Base-by-base conservation (phyloP, 257 asterid genomes). In the Coffea canephora region DNA sequence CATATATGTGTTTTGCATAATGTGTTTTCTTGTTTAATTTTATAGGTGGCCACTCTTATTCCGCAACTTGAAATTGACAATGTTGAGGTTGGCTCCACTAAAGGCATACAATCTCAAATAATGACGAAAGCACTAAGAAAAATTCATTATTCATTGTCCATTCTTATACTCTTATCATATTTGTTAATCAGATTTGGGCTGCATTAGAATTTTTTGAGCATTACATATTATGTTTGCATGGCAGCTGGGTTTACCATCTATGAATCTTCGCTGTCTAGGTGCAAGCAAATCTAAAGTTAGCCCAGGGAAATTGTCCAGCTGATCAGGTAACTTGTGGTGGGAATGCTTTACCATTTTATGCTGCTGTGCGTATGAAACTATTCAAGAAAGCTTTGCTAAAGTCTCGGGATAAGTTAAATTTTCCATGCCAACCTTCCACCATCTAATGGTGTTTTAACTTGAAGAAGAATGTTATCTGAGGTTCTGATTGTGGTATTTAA, bases 11-110 rank as follows among this genome's bases (percentile, higher is more conserved):
- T 41, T 46, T 39, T 64, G 69, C 68, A 3, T 83, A 31, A 34
- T 82, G 61, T 71, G 81, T 54, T 79, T 71, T 45, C 81, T 34
- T 84, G 76, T 74, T 52, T 59, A n/a, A 12, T 75, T 75, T 86
- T 85, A 81, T 89, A 93, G 98, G 99, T 95, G n/a, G 99, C 99
- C 76, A 98, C 99, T 77, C 97, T 96, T 80, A 86, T 91, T 85
- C 98, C 98, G 78, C 97, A 88, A 86, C 85, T 76, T 79, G 97
- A 94, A 80, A 87, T 91, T 62, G 98, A 94, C 54, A 82, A 89
- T 34, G 69, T 48, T 7, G 85, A 87, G 46, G 75, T 86, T 83
- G 92, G 84, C 82, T 80, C 92, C 81, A 78, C 77, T 16, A 82
- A 81, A 75, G 97, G 87, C 85, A 76, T 86, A 41, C 98, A 91